Evolutionary conservation across 805 yeast species (phyloP), one percentile per base, ranked within the genome.

Genomic region (Nakazawaea peltata): DNA sequence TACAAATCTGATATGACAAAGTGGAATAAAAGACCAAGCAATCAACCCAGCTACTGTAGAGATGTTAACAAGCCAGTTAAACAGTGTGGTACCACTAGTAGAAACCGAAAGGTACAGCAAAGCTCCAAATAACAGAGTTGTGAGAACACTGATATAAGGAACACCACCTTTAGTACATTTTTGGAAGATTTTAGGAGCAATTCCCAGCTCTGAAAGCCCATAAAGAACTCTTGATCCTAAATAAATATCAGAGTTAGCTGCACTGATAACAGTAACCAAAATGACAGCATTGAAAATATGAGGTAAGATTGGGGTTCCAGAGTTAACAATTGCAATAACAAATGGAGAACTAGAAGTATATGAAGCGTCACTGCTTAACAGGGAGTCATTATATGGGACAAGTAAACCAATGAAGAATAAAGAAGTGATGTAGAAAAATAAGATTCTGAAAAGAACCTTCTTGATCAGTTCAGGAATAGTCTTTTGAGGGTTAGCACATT

Each of bases 311-410:
- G 53, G 48, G 42, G 84, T 82, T 14, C 66, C 56, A 13, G 86
- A 82, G 45, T 69, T 71, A 42, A 70, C 70, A 49, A 84, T 78
- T 32, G 94, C 95, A 49, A 83, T 77, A 35, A 83, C 88, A 49
- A 83, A 84, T 26, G 95, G 94, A 12, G 92, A 81, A 15, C 90
- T 87, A 27, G 80, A 69, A 2, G 88, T 86, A 28, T 67, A 61
- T 2, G 72, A 58, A n/a, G 58, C 36, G 8, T 60, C 53, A 33
- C 74, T 67, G 13, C 74, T 67, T 30, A 65, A 59, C 26, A 50
- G 47, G 12, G 63, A 61, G 48, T 73, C 74, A 37, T 61, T 63
- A 39, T 69, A 66, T 14, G 77, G 68, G 36, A 73, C 81, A 48
- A 76, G 62, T 62, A 73, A 66, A 36, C 81, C 80, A 41, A 76